Evolutionary conservation across 345 rosid genomes (phyloP), one percentile per base, ranked within the genome.

Genomic region (Camelina laxa): DNA sequence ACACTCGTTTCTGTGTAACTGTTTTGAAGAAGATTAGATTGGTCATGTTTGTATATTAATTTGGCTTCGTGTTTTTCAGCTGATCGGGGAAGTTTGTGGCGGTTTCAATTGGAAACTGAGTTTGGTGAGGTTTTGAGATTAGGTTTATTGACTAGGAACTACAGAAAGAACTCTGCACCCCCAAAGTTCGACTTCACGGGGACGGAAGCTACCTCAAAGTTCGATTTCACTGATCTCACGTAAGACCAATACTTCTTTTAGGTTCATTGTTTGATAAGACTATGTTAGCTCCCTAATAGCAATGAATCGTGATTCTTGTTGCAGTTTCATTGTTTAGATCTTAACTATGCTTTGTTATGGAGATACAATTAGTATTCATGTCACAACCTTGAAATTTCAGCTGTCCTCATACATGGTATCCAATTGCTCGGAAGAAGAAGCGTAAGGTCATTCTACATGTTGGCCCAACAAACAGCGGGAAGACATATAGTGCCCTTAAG

Each of bases 401-500:
- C 14, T 79, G 84, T 75, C 98, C 98, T 72, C 94, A 91, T 78
- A 79, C 83, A 64, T 93, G 98, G 96, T 93, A 91, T 72, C 98
- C 96, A 10, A 61, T 50, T 22, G 97, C 98, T 60, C 86, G 98
- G 36, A 91, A 60, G 76, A 91, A 87, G 85, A 82, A 72, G 35
- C 96, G 98, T 24, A 91, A 87, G 79, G 88, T 93, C 73, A 56
- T 88, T 75, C 82, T 93, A 74, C 98, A 93, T 55, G 94, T 93
- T 30, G 98, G 98, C 2, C 98, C 98, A 0, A 93, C 98, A 19
- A 93, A 93, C 50, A 93, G 98, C 76, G 98, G 98, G 39, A 93
- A 93, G 83, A 91, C 98, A 17, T 76, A 91, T 72, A 86, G 83
- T 7, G 97, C 98, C 27, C 84, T 93, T 47, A 89, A 89, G 85